Conservation (phyloP, 306 rosid species). For the Dryas octopetala region DNA sequence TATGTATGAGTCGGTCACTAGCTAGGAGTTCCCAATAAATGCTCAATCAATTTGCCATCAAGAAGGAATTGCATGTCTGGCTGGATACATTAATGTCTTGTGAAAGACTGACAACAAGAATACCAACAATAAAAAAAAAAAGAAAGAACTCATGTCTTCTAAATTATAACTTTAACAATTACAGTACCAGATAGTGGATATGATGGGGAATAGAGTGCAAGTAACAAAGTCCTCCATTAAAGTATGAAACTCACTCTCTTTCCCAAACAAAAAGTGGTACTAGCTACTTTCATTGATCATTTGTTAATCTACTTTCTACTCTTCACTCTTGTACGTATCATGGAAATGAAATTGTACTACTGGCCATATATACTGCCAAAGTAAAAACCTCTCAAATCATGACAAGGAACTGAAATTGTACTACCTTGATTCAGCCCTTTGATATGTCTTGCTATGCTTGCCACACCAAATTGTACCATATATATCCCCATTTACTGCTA, state of each 20-base stretch:
- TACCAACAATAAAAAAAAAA: background rate
- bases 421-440: no score
- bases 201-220: background rate
- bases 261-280: background rate
- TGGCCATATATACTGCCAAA: no score
- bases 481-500: no score
- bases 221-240: background rate
- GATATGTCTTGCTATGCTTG: no score
- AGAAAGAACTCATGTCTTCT: background rate
- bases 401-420: no score
- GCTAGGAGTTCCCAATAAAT: background rate
- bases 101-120: background rate
- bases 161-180: background rate
- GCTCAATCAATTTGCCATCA: slow-evolving; percentile 1
- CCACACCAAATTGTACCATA: no score
- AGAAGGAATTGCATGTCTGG: background rate
- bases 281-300: background rate
- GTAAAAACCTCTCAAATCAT: no score
- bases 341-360: background rate
- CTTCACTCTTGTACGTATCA: background rate
- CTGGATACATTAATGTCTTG: background rate
- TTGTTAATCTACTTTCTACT: slow-evolving; percentile 5
- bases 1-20: no score
- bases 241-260: background rate
- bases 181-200: background rate